Evolutionary conservation across 2,329 filamentous ascomycete species (phyloP).

Genomic region (Lecanicillium sp.): DNA sequence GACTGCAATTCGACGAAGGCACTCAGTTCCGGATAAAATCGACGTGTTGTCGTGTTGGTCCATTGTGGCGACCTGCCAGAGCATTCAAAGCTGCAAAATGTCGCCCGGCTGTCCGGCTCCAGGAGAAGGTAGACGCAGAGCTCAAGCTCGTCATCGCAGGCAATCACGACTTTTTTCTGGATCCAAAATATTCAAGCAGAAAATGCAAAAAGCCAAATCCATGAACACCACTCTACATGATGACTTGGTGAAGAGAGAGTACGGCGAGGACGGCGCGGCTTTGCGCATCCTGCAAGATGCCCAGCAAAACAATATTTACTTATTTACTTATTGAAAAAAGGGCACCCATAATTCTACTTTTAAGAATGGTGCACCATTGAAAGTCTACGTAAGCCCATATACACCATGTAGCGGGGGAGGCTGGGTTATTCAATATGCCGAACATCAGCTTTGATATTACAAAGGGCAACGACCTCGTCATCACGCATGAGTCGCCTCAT

Average conservation of each 20-base stretch:
- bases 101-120: too few species aligned
- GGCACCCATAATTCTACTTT: conserved; percentile 35
- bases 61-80: background rate
- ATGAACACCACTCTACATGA: too few species aligned
- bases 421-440: conserved; percentile 40
- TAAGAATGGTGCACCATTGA: conserved; percentile 34
- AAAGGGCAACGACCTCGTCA: conserved; percentile 23
- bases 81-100: too few species aligned
- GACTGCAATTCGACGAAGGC: too few species aligned
- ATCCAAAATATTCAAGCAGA: conserved; percentile 28
- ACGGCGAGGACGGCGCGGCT: conserved; percentile 32
- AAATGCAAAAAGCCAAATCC: conserved; percentile 17
- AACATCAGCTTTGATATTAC: conserved; percentile 23
- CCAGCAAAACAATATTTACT: conserved; percentile 25
- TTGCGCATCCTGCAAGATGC: conserved; percentile 23
- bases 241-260: conserved; percentile 25
- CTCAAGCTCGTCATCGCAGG: conserved; percentile 45
- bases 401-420: conserved; percentile 32
- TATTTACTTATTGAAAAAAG: conserved; percentile 38
- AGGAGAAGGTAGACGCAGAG: conserved; percentile 35
- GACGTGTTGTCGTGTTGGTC: background rate
- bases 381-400: conserved; percentile 39
- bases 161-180: conserved; percentile 44
- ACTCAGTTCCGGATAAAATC: background rate
- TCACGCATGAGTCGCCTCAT: conserved; percentile 31